These are phyloP conservation scores for Malassezia arunalokei DNA, from an alignment of 1,284 basidiomycete species.

Conservation along the genomic window DNA sequence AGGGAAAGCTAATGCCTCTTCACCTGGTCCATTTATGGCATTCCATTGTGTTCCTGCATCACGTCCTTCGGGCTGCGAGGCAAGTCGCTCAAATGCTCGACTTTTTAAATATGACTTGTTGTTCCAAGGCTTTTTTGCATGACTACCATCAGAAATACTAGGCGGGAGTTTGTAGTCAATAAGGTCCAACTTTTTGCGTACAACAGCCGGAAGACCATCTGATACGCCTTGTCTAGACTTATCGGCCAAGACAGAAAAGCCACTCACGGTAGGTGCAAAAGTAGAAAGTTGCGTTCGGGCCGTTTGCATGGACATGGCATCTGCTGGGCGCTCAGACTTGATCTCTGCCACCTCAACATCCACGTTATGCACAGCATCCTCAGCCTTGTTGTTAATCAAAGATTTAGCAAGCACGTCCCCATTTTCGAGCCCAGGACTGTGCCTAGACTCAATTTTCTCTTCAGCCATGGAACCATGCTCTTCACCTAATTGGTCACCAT, in stretches of 20 bases:
- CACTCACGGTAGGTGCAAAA: conserved; percentile 2
- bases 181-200: not conserved
- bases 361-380: no score
- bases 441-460: not conserved
- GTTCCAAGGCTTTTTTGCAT: conserved; percentile 2
- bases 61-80: conserved; percentile 2
- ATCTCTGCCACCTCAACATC: no score
- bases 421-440: not conserved
- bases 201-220: not conserved
- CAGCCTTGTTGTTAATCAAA: no score
- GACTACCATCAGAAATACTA: not conserved
- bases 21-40: conserved; percentile 1
- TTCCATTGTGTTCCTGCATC: conserved; percentile 13
- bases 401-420: no score
- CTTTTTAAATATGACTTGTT: not conserved
- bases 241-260: conserved; percentile 1
- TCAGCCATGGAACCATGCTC: not conserved
- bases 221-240: not conserved
- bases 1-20: no score
- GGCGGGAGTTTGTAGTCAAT: not conserved
- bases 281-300: conserved; percentile 8
- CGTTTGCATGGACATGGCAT: conserved; percentile 12
- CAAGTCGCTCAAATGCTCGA: conserved; percentile 4
- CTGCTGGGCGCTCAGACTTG: not conserved
- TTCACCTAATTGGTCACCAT: not conserved